Base-by-base conservation (phyloP, 129 eudicot genomes). In the Erigeron canadensis region DNA sequence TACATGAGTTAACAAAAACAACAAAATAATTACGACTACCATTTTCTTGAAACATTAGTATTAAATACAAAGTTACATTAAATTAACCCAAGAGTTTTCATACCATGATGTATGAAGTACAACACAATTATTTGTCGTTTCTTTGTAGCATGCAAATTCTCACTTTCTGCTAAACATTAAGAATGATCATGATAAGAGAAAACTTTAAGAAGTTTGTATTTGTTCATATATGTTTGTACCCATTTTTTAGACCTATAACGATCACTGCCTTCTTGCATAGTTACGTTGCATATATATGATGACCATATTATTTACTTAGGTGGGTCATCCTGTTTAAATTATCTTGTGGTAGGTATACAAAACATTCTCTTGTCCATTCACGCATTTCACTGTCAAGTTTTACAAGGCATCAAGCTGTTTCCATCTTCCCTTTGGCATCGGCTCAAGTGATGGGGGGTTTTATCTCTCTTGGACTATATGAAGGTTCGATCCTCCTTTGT, bases 321-420 rank as follows among this genome's bases (percentile, higher is more conserved):
- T 18, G 78, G 72, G 65, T 58, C 67, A 57, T 74, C 50, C 37
- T 23, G 11, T 54, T 54, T 65, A 12, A 65, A 42, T 57, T 65
- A 47, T 38, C 62, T 75, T 71, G 79, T 39, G 67, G 67, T 66
- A 22, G 72, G 74, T 55, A 48, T 42, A 44, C 15, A 71, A 65
- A 75, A 56, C 79, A 75, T 75, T 66, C 79, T 53, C 48, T 75
- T 75, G 40, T 75, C 53, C 79, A 55, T 69, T 75, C 73, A 56
- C n/a, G n/a, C 56, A 66, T 66, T 75, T 75, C 73, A 34, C 28
- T 75, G 73, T 13, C 79, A 75, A 65, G 59, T 54, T 54, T 65
- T n/a, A n/a, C n/a, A n/a, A n/a, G n/a, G n/a, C n/a, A n/a, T n/a
- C n/a, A n/a, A n/a, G n/a, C n/a, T n/a, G n/a, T n/a, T n/a, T n/a